These are phyloP conservation scores for Aspergillus sp. DNA, from an alignment of 2,329 filamentous ascomycete genomes.

Conservation along the genomic window DNA sequence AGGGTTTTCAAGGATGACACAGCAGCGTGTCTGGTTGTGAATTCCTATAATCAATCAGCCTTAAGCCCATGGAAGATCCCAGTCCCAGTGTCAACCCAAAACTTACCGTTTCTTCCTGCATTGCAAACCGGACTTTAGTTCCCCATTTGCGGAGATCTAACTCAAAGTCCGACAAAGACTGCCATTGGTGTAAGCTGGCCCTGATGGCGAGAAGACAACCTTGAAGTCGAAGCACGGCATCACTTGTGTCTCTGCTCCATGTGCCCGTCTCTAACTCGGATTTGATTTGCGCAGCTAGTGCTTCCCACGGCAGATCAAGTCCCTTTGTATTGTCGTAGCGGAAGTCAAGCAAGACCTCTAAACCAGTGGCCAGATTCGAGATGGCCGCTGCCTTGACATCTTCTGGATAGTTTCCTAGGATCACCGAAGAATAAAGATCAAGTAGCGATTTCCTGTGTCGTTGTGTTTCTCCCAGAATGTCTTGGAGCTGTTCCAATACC, in stretches of 20 bases:
- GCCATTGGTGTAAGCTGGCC: constrained; percentile 6
- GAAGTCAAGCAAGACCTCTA: constrained; percentile 23
- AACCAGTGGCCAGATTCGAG: constrained; percentile 27
- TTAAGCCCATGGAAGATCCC: not conserved
- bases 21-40: constrained; percentile 35
- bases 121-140: constrained; percentile 31
- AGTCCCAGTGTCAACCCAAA: not conserved
- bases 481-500: constrained; percentile 28
- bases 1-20: constrained; percentile 31
- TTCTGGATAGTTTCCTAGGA: constrained; percentile 20
- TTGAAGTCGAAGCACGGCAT: constrained; percentile 32
- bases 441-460: constrained; percentile 18
- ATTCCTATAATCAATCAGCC: constrained; percentile 25
- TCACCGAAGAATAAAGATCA: constrained; percentile 25
- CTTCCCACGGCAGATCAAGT: constrained; percentile 22
- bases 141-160: constrained; percentile 26
- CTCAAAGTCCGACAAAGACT: constrained; percentile 11
- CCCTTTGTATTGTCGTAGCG: constrained; percentile 10
- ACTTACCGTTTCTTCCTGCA: constrained; percentile 39
- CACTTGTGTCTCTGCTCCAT: constrained; percentile 33
- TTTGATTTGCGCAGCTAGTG: constrained; percentile 21
- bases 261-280: constrained; percentile 15
- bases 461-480: constrained; percentile 15
- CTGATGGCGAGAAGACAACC: constrained; percentile 32
- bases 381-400: constrained; percentile 25